These are phyloP conservation scores for Cystofilobasidium capitatum DNA, from an alignment of 768 basidiomycete species.

Conservation along the genomic window DNA sequence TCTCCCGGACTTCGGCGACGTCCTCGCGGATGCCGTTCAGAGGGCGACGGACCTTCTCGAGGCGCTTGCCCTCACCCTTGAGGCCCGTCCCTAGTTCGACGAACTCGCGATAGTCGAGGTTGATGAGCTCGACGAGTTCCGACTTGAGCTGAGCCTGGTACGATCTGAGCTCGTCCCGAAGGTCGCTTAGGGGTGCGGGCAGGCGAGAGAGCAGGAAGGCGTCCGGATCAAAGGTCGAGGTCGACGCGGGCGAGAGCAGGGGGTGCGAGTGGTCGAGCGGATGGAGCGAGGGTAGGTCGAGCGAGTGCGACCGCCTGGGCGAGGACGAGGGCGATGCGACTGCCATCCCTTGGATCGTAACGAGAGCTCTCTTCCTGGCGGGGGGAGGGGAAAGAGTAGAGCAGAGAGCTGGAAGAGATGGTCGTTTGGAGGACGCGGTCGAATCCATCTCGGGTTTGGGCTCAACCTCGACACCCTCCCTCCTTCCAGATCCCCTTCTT, in stretches of 20 bases:
- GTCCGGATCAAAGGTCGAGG: constrained; percentile 59
- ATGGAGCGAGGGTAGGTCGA: constrained; percentile 36
- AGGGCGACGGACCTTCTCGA: constrained; percentile 60
- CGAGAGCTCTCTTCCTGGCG: too few relatives aligned
- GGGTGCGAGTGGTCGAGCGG: constrained; percentile 75
- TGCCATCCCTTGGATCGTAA: not conserved
- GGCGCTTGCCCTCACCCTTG: constrained; percentile 66
- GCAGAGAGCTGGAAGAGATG: too few relatives aligned
- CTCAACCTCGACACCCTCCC: too few relatives aligned
- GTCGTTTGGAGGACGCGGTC: too few relatives aligned
- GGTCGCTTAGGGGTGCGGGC: constrained; percentile 74
- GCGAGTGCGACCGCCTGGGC: not conserved
- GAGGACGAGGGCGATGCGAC: not conserved
- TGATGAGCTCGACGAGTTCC: constrained; percentile 89
- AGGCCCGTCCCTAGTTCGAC: constrained; percentile 90
- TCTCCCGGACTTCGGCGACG: constrained; percentile 46
- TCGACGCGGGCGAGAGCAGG: constrained; percentile 52
- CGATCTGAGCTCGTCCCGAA: constrained; percentile 74
- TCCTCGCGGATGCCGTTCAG: constrained; percentile 54
- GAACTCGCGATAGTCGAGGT: constrained; percentile 96
- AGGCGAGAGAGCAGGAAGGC: constrained; percentile 76
- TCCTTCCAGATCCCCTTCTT: not conserved
- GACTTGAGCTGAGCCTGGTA: constrained; percentile 77
- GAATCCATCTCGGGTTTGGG: too few relatives aligned
- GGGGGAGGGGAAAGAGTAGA: too few relatives aligned